Percentiles rank a stretch among this genome's conserved stretches.
These are phyloP conservation scores for Beauveria pseudobassiana DNA, from an alignment of 2,329 filamentous ascomycete genomes.

Conservation along the genomic window DNA sequence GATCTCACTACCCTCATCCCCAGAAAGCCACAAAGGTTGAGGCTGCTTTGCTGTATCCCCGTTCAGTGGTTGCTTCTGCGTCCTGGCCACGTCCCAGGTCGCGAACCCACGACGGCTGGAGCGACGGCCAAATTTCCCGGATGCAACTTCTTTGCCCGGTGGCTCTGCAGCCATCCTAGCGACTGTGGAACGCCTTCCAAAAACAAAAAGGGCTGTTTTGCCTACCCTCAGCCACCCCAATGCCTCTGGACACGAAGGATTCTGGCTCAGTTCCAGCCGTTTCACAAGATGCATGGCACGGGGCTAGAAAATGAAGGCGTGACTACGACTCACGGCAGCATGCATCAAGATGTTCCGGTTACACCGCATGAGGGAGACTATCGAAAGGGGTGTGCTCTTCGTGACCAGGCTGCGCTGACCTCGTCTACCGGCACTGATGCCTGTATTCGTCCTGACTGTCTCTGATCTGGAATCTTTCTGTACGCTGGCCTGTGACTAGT, in stretches of 20 bases:
- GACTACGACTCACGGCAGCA: neutral
- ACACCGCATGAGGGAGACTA: neutral
- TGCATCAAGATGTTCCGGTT: neutral
- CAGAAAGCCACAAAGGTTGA: neutral
- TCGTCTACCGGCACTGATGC: neutral
- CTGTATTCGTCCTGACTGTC: neutral
- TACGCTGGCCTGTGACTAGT: neutral
- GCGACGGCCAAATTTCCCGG: neutral
- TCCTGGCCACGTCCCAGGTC: neutral
- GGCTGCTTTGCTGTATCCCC: neutral
- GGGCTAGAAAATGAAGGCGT: neutral
- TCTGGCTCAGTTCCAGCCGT: neutral
- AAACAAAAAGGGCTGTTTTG: neutral
- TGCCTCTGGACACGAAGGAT: neutral
- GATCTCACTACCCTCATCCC: neutral
- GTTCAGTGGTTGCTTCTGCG: neutral
- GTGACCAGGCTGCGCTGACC: neutral
- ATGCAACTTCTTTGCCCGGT: neutral
- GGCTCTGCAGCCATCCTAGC: constrained; percentile 1
- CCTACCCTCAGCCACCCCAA: neutral
- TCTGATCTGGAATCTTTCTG: neutral
- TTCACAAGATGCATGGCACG: neutral
- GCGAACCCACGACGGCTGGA: neutral
- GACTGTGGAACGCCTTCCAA: neutral
- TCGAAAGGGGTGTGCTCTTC: neutral